These are phyloP conservation scores for Starmera amethionina DNA, from an alignment of 805 yeast genomes.

Conservation along the genomic window DNA sequence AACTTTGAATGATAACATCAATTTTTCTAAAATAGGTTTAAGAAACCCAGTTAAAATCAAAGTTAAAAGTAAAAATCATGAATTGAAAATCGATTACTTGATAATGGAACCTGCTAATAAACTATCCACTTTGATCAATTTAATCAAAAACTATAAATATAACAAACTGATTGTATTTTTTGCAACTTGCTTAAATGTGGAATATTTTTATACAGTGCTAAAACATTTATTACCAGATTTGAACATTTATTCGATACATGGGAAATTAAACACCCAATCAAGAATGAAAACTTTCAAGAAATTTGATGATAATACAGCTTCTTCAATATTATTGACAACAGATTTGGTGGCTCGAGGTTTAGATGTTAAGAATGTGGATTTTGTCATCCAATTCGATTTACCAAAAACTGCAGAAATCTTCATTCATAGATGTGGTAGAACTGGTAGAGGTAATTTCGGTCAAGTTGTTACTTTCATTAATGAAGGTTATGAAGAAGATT, in stretches of 20 bases:
- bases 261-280: constrained; percentile 75
- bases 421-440: constrained; percentile 89
- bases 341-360: constrained; percentile 99
- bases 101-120: constrained; percentile 51
- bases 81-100: constrained; percentile 51
- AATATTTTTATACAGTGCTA: constrained; percentile 51
- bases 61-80: constrained; percentile 47
- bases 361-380: constrained; percentile 90
- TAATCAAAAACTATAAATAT: constrained; percentile 45
- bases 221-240: constrained; percentile 20
- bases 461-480: constrained; percentile 66
- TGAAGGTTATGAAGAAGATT: constrained; percentile 73
- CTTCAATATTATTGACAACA: constrained; percentile 69
- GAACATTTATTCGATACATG: constrained; percentile 71
- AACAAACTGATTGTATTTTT: constrained; percentile 84
- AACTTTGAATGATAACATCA: constrained; percentile 77
- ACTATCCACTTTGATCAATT: constrained; percentile 43
- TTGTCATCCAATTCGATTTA: constrained; percentile 90
- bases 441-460: constrained; percentile 90
- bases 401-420: constrained; percentile 91
- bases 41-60: constrained; percentile 84
- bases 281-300: constrained; percentile 60
- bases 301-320: constrained; percentile 27
- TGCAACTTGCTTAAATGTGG: constrained; percentile 83
- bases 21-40: constrained; percentile 80